These are phyloP conservation scores for Hansenula anomala DNA, from an alignment of 1,139 yeast species.

Conservation along the genomic window DNA sequence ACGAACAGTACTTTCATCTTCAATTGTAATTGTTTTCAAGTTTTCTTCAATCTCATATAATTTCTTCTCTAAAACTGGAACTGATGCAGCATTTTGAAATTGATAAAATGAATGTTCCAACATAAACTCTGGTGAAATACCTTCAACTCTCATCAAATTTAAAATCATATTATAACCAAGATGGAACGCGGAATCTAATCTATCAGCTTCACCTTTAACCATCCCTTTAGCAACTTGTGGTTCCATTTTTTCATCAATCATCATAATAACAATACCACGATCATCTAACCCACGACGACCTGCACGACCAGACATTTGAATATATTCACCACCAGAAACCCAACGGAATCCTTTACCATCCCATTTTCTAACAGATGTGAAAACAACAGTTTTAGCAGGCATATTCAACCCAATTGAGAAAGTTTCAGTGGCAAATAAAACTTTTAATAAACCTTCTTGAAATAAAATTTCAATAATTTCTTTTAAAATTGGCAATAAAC, in stretches of 20 bases:
- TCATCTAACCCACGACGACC: slow-evolving; percentile 99
- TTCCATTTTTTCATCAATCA: slow-evolving; percentile 99
- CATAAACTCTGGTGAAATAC: slow-evolving; percentile 97
- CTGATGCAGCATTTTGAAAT: slow-evolving; percentile 88
- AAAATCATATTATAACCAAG: slow-evolving; percentile 95
- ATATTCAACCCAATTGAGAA: slow-evolving; percentile 96
- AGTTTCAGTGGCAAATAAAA: slow-evolving; percentile 94
- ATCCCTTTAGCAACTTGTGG: slow-evolving; percentile 98
- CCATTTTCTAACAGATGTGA: slow-evolving; percentile 96
- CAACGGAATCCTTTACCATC: slow-evolving; percentile 96
- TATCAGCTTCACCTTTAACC: slow-evolving; percentile 98
- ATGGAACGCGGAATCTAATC: slow-evolving; percentile 95
- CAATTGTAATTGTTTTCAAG: slow-evolving; percentile 47
- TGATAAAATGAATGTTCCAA: slow-evolving; percentile 90
- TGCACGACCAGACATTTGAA: slow-evolving; percentile 99
- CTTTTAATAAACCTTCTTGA: slow-evolving; percentile 94
- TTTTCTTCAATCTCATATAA: slow-evolving; percentile 48
- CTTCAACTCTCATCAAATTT: slow-evolving; percentile 94
- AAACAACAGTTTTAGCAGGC: slow-evolving; percentile 98
- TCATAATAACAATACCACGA: slow-evolving; percentile 97
- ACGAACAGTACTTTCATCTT: slow-evolving; percentile 67
- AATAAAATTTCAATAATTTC: slow-evolving; percentile 95
- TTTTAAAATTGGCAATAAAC: slow-evolving; percentile 88
- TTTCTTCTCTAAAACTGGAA: slow-evolving; percentile 74
- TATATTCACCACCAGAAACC: slow-evolving; percentile 99